Percentiles rank a stretch among this genome's conserved stretches.
phyloP scores from a whole-genome alignment of 257 asterid species.

The Nicotiana obtusifolia region DNA sequence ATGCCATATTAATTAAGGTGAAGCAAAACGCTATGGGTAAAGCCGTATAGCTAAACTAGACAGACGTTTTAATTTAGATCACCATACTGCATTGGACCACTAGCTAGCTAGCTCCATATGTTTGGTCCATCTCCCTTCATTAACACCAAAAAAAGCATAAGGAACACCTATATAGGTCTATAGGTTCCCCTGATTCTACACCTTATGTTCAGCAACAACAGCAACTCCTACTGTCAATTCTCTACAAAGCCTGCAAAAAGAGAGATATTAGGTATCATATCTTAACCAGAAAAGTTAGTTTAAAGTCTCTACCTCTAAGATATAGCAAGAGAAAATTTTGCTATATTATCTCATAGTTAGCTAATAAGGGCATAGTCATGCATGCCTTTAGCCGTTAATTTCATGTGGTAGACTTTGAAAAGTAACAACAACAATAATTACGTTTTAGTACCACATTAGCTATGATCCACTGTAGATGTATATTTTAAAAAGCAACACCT shows the following conservation, averaged over 20 bases:
- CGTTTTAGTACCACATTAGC: not conserved
- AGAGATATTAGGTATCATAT: not conserved
- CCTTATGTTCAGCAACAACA: not conserved
- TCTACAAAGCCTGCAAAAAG: not conserved
- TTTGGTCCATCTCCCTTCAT: not conserved
- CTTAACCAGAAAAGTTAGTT: not conserved
- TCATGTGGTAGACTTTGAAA: not conserved
- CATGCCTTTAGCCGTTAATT: not conserved
- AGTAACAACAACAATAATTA: too few species aligned
- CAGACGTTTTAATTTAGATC: not conserved
- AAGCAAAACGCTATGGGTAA: not conserved
- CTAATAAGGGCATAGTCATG: not conserved
- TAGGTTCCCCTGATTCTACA: not conserved
- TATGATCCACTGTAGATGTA: not conserved
- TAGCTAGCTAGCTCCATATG: not conserved
- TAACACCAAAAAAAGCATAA: not conserved
- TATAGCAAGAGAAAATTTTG: not conserved
- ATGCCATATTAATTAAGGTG: not conserved
- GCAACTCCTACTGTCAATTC: conserved; percentile 3
- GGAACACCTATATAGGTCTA: not conserved
- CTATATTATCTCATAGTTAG: not conserved
- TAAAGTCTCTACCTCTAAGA: not conserved
- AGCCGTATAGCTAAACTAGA: not conserved
- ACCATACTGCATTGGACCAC: not conserved
- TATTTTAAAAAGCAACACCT: not conserved